Conservation (phyloP, 75 land plant species). For the Picea sitchensis region DNA sequence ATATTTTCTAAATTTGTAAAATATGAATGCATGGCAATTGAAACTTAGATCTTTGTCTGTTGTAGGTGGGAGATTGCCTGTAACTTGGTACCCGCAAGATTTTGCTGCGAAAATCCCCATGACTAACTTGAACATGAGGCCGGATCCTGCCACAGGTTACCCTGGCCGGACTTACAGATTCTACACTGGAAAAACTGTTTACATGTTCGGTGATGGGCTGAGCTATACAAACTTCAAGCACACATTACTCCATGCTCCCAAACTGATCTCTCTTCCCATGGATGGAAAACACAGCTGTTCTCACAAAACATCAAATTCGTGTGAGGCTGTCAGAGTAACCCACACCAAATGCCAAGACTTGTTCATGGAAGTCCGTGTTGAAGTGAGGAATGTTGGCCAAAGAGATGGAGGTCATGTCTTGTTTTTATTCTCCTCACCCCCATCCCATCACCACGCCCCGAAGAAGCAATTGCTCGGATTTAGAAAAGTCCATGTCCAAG, state of each 20-base stretch:
- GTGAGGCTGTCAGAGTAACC: constrained; percentile 22
- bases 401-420: constrained; percentile 55
- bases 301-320: constrained; percentile 14
- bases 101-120: constrained; percentile 41
- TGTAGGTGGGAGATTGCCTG: constrained; percentile 60
- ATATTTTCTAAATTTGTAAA: neutral
- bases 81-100: constrained; percentile 79
- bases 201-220: constrained; percentile 59
- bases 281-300: constrained; percentile 36
- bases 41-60: neutral
- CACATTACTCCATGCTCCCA: constrained; percentile 27
- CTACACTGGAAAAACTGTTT: constrained; percentile 64
- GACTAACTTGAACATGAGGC: constrained; percentile 76
- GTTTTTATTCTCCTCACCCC: constrained; percentile 44
- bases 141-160: constrained; percentile 43
- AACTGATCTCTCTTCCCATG: constrained; percentile 30
- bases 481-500: constrained; percentile 44
- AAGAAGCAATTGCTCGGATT: constrained; percentile 54
- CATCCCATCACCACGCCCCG: constrained; percentile 24
- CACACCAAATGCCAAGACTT: constrained; percentile 34
- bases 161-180: constrained; percentile 87
- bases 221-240: constrained; percentile 55
- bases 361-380: constrained; percentile 25
- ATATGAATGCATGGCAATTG: neutral
- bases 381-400: constrained; percentile 48